Base-by-base conservation (phyloP, 352 stramenopile genomes). In the Phytopythium ostracodes region DNA sequence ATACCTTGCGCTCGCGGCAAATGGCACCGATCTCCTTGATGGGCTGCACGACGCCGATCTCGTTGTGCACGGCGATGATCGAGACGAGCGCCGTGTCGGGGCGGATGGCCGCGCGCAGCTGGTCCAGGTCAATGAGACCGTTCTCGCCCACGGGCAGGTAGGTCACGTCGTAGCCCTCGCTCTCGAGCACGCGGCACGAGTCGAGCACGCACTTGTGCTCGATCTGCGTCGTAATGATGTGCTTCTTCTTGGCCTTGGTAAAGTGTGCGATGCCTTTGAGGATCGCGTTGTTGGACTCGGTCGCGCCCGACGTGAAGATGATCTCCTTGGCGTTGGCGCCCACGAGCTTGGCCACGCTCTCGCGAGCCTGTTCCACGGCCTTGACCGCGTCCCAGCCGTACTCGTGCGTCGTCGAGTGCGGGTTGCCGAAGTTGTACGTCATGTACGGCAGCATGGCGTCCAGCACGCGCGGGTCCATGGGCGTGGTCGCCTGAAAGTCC, bases 11-110 rank as follows among this genome's bases (percentile, higher is more conserved):
- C 24, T 81, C 77, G 52, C 89, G 87, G 71, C 94, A 98, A 54
- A 98, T 92, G 60, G 91, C 76, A 27, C 96, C 96, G 72, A 99
- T 99, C 65, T 98, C 92, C 76, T 98, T 91, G 7, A 99, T 79
- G 12, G 96, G 96, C 76, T 99, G 98, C 31, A 99, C 65, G 33
- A 99, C 98, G 38, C 98, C 98, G 76, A 99, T 99, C 80, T 99
- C 98, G 76, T 99, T 99, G 87, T 99, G 99, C 50, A 99, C 97
- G 2, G 96, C 97, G 88, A 99, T 99, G 47, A 99, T 83, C 51
- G 91, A 98, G 29, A 99, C 92, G 3, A 99, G 76, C 20, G 91
- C 88, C n/a, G 98, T 99, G 63, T 98, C 93, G 0, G 88, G 87
- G 24, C 96, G 91, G 71, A 99, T 98, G 4, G 93, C 89, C 4